Percentiles rank a stretch among this genome's conserved stretches.
phyloP scores from a whole-genome alignment of 192 early-diverging fungal species.

The Backusella luteola region DNA sequence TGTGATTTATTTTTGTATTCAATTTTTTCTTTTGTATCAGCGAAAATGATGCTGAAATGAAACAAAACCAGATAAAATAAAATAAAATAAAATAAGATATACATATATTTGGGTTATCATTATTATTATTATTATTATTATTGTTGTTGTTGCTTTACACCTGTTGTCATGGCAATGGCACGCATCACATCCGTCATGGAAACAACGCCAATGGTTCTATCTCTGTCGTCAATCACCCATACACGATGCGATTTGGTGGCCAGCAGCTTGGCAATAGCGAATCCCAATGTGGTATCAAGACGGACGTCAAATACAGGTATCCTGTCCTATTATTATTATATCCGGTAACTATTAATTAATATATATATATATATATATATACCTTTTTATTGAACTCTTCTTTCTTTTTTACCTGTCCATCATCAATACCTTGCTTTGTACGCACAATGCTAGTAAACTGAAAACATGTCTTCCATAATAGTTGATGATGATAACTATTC shows the following conservation, averaged over 20 bases:
- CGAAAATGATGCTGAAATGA: background rate
- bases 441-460: slow-evolving; percentile 61
- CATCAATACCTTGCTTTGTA: slow-evolving; percentile 61
- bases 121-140: no score
- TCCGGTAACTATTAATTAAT: background rate
- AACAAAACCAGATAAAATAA: background rate
- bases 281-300: slow-evolving; percentile 65
- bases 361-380: no score
- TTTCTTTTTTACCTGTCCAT: slow-evolving; percentile 50
- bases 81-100: background rate
- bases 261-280: slow-evolving; percentile 71
- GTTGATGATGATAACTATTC: slow-evolving; percentile 39
- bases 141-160: background rate
- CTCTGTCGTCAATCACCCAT: slow-evolving; percentile 66
- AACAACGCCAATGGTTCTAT: slow-evolving; percentile 65
- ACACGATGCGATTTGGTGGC: slow-evolving; percentile 82
- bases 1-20: background rate
- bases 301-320: slow-evolving; percentile 77
- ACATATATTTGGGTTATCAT: background rate
- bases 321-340: slow-evolving; percentile 44
- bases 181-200: slow-evolving; percentile 79
- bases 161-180: slow-evolving; percentile 14
- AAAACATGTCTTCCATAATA: slow-evolving; percentile 58
- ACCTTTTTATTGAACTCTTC: no score
- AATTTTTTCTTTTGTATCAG: background rate